Evolutionary conservation across 1,139 yeast species (phyloP), one percentile per base, ranked within the genome.

Genomic region (Hansenula lynferdii): DNA sequence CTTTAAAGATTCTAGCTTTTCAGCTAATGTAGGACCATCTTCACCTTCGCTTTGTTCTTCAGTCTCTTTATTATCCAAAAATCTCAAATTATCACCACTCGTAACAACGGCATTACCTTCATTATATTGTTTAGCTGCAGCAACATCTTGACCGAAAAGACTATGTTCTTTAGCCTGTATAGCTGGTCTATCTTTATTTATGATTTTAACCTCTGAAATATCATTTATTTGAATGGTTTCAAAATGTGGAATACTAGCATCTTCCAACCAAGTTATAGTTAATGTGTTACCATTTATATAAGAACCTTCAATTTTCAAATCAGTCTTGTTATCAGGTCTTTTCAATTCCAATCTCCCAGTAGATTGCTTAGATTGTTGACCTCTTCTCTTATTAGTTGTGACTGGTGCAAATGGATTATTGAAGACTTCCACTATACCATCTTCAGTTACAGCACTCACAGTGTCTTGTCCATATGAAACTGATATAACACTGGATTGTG

Each of bases 221-320:
- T 67, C 74, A 31, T 62, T 70, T 84, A 90, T 80, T 41, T 64
- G 63, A 19, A 80, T 49, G 6, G 70, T 64, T 40, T 84, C 90
- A 54, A 85, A 82, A 38, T 70, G 72, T 14, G 92, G 82, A 15
- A 77, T 62, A 17, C 72, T 69, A 9, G 84, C 83, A 45, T 75
- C 77, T 58, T 87, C 95, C 36, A 83, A 62, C 95, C 96, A 89
- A 2, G 80, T 63, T 22, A 80, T 57, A 15, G 67, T 60, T 20
- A 86, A 45, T 14, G 61, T 48, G 34, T 65, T 69, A 35, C 64
- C 61, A 18, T 64, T 63, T 9, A 70, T 17, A 68, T 65, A 56
- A 1, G 75, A 60, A 39, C 65, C 65, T 32, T 79, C 64, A 35
- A 80, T 61, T 8, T 54, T 49, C 25, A 69, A 58, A 10, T 65